Conservation (phyloP, 768 basidiomycete genomes). For the Amanita thiersii region DNA sequence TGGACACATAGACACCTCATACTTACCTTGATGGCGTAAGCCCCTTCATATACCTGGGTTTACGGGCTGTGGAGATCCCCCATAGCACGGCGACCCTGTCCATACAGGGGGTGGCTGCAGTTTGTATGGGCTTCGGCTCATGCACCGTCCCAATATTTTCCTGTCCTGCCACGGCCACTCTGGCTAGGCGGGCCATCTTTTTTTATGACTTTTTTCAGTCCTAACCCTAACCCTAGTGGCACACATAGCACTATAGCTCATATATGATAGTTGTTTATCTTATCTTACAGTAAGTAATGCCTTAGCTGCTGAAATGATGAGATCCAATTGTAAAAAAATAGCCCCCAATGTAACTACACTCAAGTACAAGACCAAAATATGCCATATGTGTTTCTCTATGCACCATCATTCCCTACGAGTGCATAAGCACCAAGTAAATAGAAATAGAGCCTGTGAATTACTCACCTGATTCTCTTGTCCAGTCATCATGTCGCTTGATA, state of each 20-base stretch:
- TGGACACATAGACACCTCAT: slow-evolving; percentile 16
- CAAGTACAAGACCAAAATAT: slow-evolving; percentile 9
- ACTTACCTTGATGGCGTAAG: slow-evolving; percentile 43
- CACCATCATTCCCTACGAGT: slow-evolving; percentile 22
- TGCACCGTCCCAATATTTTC: slow-evolving; percentile 80
- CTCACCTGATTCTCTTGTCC: slow-evolving; percentile 81
- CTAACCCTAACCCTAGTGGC: slow-evolving; percentile 32
- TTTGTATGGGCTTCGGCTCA: slow-evolving; percentile 67
- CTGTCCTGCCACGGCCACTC: slow-evolving; percentile 63
- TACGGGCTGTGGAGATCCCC: slow-evolving; percentile 34
- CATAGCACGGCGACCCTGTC: slow-evolving; percentile 51
- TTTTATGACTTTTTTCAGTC: slow-evolving; percentile 16
- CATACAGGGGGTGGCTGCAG: slow-evolving; percentile 38
- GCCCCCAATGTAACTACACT: background rate
- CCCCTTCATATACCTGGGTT: slow-evolving; percentile 32
- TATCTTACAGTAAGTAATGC: background rate
- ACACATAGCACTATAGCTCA: slow-evolving; percentile 14
- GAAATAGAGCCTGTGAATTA: slow-evolving; percentile 9
- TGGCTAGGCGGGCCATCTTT: slow-evolving; percentile 44
- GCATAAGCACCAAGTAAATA: background rate
- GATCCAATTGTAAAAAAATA: no score
- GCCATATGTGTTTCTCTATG: slow-evolving; percentile 12
- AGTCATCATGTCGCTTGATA: slow-evolving; percentile 75
- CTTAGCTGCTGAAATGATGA: background rate
- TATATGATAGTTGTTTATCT: no score